Base-by-base conservation (phyloP, 192 early-diverging fungal species). In the Chytriomyces sp. region DNA sequence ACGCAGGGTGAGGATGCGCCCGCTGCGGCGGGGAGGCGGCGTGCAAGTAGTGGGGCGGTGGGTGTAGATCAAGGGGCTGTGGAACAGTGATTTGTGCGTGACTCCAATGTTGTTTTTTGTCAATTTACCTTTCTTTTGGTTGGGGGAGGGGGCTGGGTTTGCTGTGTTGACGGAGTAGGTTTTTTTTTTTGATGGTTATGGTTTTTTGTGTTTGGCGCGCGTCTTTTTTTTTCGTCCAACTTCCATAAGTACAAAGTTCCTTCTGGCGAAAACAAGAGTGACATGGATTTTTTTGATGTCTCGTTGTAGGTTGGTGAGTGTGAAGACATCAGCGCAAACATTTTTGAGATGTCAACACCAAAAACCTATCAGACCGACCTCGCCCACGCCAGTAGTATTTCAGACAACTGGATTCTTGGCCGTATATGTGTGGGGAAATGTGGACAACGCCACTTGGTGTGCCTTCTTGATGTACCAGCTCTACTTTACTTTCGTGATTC, bases 381-480 rank as follows among this genome's bases (percentile, higher is more conserved):
- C 1, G 14, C 17, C 44, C 22, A 49, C 44, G 3, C 44, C 44
- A 14, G 44, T 3, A 3, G 2, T 22, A 2, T 49, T n/a, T 22
- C 17, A 14, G 2, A 49, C 44, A 1, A 49, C 44, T 49, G 44
- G 44, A 14, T 49, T 49, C 44, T 2, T 49, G 17, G 22, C 44
- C 44, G 44, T 14, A 14, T 49, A 49, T 22, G 22, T 49, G 17
- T 49, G 44, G 44, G 22, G 44, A 7, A 25, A 25, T 12, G 5
- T 61, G 2, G 59, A 61, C 31, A 61, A 61, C 34, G 28, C 59
- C 32, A 61, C 59, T 36, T 61, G 59, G 59, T 32, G 26, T 14
- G 59, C 59, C 3, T 61, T 61, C 33, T 25, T 36, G 25, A 61
- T 61, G 59, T 61, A 61, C 34, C 59, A 61, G 33, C 34, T 61